Evolutionary conservation across 257 asterid genomes (phyloP).

Genomic region (Solanum chaucha): DNA sequence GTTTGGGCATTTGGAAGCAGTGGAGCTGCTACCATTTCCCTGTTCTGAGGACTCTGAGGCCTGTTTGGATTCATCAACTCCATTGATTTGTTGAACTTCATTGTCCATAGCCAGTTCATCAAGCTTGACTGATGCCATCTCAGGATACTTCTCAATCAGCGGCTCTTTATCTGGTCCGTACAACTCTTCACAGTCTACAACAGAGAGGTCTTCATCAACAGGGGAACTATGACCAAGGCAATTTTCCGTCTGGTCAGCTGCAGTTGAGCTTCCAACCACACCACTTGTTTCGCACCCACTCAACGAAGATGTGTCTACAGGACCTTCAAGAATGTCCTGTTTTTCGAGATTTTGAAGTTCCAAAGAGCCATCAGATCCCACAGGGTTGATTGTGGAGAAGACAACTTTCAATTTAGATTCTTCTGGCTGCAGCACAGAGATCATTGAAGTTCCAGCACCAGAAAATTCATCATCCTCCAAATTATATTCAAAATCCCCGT

Average conservation of each 20-base stretch:
- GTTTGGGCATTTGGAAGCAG: slow-evolving; percentile 16
- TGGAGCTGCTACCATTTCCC: slow-evolving; percentile 7
- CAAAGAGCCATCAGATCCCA: slow-evolving; percentile 23
- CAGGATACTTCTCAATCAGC: slow-evolving; percentile 43
- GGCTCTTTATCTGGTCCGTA: slow-evolving; percentile 89
- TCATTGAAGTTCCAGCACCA: slow-evolving; percentile 45
- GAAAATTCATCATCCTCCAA: slow-evolving; percentile 83
- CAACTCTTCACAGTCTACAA: slow-evolving; percentile 82
- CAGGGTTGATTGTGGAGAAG: slow-evolving; percentile 49
- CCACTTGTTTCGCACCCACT: slow-evolving; percentile 16
- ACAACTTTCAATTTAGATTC: slow-evolving; percentile 59
- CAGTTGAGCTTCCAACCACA: slow-evolving; percentile 16
- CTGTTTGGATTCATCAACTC: slow-evolving; percentile 9
- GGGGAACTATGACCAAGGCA: slow-evolving; percentile 21
- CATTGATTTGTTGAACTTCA: slow-evolving; percentile 17
- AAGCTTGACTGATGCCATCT: slow-evolving; percentile 21
- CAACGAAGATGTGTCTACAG: slow-evolving; percentile 12
- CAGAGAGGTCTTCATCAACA: slow-evolving; percentile 40
- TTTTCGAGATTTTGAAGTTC: slow-evolving; percentile 14
- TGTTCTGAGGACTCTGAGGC: slow-evolving; percentile 17
- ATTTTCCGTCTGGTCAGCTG: slow-evolving; percentile 7
- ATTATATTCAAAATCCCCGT: slow-evolving; percentile 89
- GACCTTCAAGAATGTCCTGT: slow-evolving; percentile 18
- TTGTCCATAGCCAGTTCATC: slow-evolving; percentile 6
- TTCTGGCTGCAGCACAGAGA: slow-evolving; percentile 37